Evolutionary conservation across 805 yeast species (phyloP).

Genomic region (Yamadazyma ubonensis): DNA sequence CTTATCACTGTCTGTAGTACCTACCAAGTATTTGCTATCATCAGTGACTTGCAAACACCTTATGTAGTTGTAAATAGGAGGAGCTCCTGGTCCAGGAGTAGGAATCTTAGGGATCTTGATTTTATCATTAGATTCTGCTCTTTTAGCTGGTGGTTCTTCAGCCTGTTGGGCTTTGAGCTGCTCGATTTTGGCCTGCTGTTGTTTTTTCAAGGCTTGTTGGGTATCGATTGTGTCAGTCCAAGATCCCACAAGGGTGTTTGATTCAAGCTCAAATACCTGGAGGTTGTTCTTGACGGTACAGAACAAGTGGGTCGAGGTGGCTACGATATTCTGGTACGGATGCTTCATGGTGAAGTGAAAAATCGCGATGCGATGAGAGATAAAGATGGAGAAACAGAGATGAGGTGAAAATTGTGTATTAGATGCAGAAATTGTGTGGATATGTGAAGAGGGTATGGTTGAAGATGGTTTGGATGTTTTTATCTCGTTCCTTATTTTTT

Average conservation of each 20-base stretch:
- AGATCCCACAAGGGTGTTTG: constrained; percentile 47
- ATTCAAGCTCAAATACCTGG: constrained; percentile 46
- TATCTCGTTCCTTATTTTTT: too few species aligned
- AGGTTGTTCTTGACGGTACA: constrained; percentile 58
- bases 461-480: too few species aligned
- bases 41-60: constrained; percentile 57
- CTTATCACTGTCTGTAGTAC: constrained; percentile 81
- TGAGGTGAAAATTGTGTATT: neutral
- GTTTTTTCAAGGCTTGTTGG: constrained; percentile 44
- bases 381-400: too few species aligned
- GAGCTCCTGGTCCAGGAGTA: constrained; percentile 67
- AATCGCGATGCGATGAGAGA: too few species aligned
- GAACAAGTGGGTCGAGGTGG: constrained; percentile 51
- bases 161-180: constrained; percentile 24
- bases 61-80: constrained; percentile 64
- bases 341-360: too few species aligned
- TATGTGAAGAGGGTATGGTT: too few species aligned
- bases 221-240: constrained; percentile 65
- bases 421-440: too few species aligned
- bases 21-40: constrained; percentile 54
- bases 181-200: constrained; percentile 43
- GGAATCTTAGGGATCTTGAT: constrained; percentile 52
- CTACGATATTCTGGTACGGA: constrained; percentile 61
- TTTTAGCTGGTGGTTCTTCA: constrained; percentile 19
- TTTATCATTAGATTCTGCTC: constrained; percentile 28